Evolutionary conservation across 345 rosid species (phyloP).

Genomic region (Populus euphratica): DNA sequence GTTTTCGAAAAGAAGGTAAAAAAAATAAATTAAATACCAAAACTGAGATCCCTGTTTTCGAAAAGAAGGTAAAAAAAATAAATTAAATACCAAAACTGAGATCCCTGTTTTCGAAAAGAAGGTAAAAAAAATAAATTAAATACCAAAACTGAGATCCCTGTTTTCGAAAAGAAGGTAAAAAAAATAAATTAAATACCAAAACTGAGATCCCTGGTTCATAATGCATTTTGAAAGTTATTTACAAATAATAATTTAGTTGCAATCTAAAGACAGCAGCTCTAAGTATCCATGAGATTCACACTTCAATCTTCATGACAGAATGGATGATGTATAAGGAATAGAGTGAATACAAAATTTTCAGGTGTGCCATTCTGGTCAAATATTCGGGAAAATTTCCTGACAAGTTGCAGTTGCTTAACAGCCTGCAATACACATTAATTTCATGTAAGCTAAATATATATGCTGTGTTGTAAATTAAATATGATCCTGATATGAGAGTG

Average conservation of each 20-base stretch:
- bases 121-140: no score
- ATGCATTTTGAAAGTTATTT: no score
- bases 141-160: no score
- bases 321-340: not conserved
- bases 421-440: constrained; percentile 1
- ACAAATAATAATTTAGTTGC: not conserved
- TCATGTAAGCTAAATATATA: not conserved
- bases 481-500: not conserved
- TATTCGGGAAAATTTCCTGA: not conserved
- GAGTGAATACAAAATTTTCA: constrained; percentile 3
- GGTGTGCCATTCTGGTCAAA: not conserved
- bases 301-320: not conserved
- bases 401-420: constrained; percentile 18
- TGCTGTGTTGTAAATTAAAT: not conserved
- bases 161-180: no score
- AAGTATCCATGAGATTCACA: not conserved
- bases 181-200: no score
- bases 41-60: no score
- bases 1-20: no score
- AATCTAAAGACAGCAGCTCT: not conserved
- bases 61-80: no score
- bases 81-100: no score
- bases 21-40: no score
- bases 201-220: no score
- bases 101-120: no score